phyloP scores from a whole-genome alignment of 2,329 filamentous ascomycete genomes.

The Huntiella moniliformis region DNA sequence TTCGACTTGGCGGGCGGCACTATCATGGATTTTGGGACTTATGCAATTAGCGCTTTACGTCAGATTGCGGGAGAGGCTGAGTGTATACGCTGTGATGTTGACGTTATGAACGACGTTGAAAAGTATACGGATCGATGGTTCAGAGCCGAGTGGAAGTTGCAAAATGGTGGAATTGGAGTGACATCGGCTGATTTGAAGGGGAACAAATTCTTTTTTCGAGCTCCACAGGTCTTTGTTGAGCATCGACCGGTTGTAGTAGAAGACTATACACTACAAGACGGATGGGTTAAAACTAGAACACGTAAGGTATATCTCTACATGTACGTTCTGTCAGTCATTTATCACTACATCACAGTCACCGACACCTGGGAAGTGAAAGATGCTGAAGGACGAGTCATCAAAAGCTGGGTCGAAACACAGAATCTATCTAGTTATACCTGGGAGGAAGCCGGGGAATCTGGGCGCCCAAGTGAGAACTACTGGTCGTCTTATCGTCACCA shows the following conservation, averaged over 20 bases:
- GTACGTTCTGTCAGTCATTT: slow-evolving; percentile 16
- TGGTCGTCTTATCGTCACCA: slow-evolving; percentile 18
- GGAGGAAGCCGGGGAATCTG: slow-evolving; percentile 17
- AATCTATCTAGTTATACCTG: slow-evolving; percentile 20
- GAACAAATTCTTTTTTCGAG: slow-evolving; percentile 9
- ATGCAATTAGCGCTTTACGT: slow-evolving; percentile 22
- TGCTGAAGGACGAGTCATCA: slow-evolving; percentile 13
- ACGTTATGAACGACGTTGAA: slow-evolving; percentile 16
- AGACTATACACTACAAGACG: slow-evolving; percentile 12
- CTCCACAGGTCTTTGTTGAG: slow-evolving; percentile 15
- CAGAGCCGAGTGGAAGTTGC: slow-evolving; percentile 21
- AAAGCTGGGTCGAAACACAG: slow-evolving; percentile 14
- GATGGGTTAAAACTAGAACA: slow-evolving; percentile 15
- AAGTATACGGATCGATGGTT: slow-evolving; percentile 20
- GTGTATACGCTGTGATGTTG: slow-evolving; percentile 19
- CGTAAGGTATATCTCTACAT: slow-evolving; percentile 17
- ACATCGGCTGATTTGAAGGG: slow-evolving; percentile 13
- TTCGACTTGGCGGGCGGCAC: slow-evolving; percentile 25
- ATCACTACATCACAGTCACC: slow-evolving; percentile 21
- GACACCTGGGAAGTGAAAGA: slow-evolving; percentile 19
- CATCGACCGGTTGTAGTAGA: slow-evolving; percentile 11
- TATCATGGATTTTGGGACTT: slow-evolving; percentile 24
- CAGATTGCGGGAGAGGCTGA: slow-evolving; percentile 21
- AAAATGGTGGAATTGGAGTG: slow-evolving; percentile 21
- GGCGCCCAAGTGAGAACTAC: slow-evolving; percentile 20